Percentiles rank a stretch among this genome's conserved stretches.
These are phyloP conservation scores for Neurospora sp. DNA, from an alignment of 2,329 filamentous ascomycete genomes.

Conservation along the genomic window DNA sequence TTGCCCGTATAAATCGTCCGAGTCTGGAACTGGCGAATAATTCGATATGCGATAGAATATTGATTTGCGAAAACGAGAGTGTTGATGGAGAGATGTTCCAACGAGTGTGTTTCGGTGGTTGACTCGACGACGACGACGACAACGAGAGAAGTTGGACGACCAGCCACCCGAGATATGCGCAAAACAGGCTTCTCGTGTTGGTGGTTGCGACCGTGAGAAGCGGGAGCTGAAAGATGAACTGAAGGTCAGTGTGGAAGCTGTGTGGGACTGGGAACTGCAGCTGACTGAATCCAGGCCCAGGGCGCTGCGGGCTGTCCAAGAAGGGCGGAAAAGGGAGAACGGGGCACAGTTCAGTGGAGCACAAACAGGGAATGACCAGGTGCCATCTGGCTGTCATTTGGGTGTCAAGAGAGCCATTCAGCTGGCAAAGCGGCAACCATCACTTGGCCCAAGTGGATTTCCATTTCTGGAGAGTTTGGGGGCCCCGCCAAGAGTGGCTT, in stretches of 20 bases:
- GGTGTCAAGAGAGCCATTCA: not conserved
- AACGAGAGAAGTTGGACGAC: not conserved
- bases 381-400: not conserved
- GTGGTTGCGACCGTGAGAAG: not conserved
- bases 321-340: not conserved
- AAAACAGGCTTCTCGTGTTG: not conserved
- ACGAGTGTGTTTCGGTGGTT: not conserved
- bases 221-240: not conserved
- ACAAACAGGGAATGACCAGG: not conserved
- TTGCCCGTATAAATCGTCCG: not conserved
- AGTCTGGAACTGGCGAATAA: not conserved
- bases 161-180: not conserved
- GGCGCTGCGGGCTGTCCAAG: not conserved
- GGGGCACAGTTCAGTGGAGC: not conserved
- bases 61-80: conserved; percentile 1
- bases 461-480: too few relatives aligned
- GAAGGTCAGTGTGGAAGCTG: not conserved
- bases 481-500: not conserved
- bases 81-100: not conserved
- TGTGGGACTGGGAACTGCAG: not conserved
- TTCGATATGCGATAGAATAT: conserved; percentile 1
- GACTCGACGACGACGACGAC: not conserved
- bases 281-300: not conserved
- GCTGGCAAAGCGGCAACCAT: not conserved
- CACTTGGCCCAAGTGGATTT: too few relatives aligned